phyloP scores from a whole-genome alignment of 2,329 filamentous ascomycete species.

The Macrophomina pseudophaseolina region DNA sequence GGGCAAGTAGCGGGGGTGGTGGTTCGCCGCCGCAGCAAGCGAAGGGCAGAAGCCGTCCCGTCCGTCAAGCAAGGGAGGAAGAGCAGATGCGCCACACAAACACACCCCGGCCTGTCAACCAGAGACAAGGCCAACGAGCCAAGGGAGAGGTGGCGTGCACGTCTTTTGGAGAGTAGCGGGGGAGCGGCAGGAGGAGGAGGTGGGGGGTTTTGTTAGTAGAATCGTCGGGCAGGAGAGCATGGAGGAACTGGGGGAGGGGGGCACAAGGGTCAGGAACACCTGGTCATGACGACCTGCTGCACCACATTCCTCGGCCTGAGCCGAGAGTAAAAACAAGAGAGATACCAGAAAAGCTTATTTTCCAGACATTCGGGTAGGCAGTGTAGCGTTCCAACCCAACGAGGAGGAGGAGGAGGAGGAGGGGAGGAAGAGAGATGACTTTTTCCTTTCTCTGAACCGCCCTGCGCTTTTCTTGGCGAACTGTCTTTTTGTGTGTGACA shows the following conservation, averaged over 20 bases:
- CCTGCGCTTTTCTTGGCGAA: neutral
- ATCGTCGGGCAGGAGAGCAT: too few relatives aligned
- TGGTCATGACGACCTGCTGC: neutral
- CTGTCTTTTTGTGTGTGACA: neutral
- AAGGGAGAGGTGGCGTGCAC: neutral
- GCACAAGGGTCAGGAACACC: slow-evolving; percentile 1
- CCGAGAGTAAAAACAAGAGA: neutral
- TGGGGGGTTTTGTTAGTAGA: too few relatives aligned
- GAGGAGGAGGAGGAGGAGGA: too few relatives aligned
- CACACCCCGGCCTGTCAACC: neutral
- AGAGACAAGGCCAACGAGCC: neutral
- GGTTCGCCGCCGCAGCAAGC: neutral
- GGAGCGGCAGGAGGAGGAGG: too few relatives aligned
- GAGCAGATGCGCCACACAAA: neutral
- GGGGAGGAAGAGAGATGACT: too few relatives aligned
- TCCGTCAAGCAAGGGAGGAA: neutral
- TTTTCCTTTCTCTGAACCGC: neutral
- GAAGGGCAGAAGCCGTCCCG: neutral
- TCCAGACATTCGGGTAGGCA: slow-evolving; percentile 7
- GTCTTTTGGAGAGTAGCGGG: too few relatives aligned
- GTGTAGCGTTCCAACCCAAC: neutral
- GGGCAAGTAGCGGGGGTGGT: neutral
- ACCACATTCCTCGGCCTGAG: neutral
- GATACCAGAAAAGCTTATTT: slow-evolving; percentile 1
- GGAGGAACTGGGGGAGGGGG: too few relatives aligned